These are phyloP conservation scores for Fusarium nygamai DNA, from an alignment of 2,329 filamentous ascomycete species.

Conservation along the genomic window DNA sequence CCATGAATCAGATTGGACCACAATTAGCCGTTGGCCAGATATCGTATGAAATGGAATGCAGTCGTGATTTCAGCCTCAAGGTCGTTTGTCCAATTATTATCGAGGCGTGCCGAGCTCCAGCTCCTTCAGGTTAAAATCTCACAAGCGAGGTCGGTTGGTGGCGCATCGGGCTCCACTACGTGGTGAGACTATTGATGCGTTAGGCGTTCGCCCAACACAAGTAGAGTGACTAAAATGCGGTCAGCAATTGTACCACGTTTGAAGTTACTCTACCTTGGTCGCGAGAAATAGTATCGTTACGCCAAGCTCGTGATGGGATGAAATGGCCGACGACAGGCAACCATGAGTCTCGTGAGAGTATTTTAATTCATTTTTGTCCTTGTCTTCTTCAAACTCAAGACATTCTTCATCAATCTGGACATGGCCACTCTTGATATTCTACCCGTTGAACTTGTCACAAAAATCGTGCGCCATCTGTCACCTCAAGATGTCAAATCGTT, in stretches of 20 bases:
- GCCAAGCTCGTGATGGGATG: not conserved
- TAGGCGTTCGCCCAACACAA: accelerated
- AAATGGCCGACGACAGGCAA: not conserved
- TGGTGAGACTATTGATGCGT: not conserved
- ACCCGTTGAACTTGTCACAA: not conserved
- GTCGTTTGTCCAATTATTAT: not conserved
- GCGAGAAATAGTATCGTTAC: accelerated
- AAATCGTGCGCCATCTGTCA: not conserved
- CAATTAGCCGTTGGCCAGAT: not conserved
- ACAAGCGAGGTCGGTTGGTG: not conserved
- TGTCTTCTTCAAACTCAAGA: accelerated
- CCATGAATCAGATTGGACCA: not conserved
- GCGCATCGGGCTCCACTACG: not conserved
- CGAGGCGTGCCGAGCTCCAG: not conserved
- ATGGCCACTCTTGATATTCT: not conserved
- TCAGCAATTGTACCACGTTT: accelerated
- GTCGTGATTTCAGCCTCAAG: not conserved
- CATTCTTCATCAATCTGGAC: accelerated
- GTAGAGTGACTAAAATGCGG: accelerated
- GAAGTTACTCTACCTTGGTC: not conserved
- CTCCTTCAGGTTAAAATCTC: not conserved
- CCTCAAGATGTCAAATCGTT: not conserved
- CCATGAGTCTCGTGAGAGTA: not conserved
- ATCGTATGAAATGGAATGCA: not conserved
- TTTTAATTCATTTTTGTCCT: not conserved